phyloP scores from a whole-genome alignment of 176 grass and related monocot species.

The Lolium perenne region DNA sequence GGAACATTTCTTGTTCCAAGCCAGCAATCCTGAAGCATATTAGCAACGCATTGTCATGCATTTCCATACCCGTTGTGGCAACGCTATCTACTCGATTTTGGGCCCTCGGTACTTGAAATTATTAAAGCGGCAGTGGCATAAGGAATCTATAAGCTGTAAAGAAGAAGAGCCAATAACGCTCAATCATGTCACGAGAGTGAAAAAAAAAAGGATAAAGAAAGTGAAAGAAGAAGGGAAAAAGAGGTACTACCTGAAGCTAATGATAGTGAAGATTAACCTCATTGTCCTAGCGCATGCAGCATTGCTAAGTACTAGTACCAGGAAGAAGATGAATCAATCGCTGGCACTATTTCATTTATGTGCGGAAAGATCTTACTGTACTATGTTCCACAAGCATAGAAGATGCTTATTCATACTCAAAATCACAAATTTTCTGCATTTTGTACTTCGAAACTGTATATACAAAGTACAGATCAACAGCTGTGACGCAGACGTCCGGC shows the following conservation, averaged over 20 bases:
- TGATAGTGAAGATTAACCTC: conserved; percentile 2
- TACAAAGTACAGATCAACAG: too few relatives aligned
- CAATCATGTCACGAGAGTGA: conserved; percentile 46
- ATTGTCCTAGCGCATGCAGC: conserved; percentile 21
- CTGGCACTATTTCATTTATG: neutral
- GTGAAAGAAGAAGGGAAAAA: neutral
- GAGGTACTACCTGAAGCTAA: conserved; percentile 22
- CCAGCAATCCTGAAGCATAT: neutral
- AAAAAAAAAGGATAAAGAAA: neutral
- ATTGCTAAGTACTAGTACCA: neutral
- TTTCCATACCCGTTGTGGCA: conserved; percentile 3
- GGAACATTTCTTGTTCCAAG: neutral
- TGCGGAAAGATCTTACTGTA: neutral
- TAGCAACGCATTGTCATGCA: neutral
- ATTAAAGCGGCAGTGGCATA: conserved; percentile 45
- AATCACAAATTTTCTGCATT: too few relatives aligned
- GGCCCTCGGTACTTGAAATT: conserved; percentile 50
- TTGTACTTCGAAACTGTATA: too few relatives aligned
- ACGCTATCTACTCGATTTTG: conserved; percentile 30
- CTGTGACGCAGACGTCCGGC: too few relatives aligned
- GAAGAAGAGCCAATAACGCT: conserved; percentile 44
- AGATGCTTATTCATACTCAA: too few relatives aligned
- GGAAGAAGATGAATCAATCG: neutral
- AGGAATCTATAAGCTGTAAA: conserved; percentile 64
- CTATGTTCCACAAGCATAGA: neutral